Evolutionary conservation across 371 early-diverging fungal genomes (phyloP), one percentile per base, ranked within the genome.

Genomic region (Smittium culicis): DNA sequence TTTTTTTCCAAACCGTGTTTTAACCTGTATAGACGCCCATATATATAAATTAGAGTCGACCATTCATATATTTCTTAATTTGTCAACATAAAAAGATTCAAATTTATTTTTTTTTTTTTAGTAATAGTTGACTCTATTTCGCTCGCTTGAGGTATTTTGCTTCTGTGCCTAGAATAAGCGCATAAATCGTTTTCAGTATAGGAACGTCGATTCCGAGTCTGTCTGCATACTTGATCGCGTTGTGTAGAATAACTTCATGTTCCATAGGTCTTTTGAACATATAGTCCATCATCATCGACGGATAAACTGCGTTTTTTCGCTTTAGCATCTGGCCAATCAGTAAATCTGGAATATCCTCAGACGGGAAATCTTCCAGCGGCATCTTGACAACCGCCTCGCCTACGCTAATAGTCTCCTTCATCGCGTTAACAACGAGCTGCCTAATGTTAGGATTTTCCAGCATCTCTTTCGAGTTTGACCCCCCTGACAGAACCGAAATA

Each of bases 401-500:
- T 0, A 79, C 73, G 0, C 69, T 70, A 60, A 84, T 82, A 2
- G 88, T 78, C 63, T 92, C 92, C 0, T 31, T 34, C 85, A 88
- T 91, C 16, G 84, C 66, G 5, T 69, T 74, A 30, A 71, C 74
- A 0, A 82, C 74, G 61, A 85, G 75, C 14, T 73, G 67, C 60
- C 77, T 70, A 54, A 85, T 80, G 28, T 76, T 73, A 24, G 82
- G 71, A 60, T 85, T 77, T 0, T 62, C 74, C n/a, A 89, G 72
- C 65, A 89, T 75, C 54, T 82, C 76, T n/a, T 79, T 76, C 17
- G 85, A 86, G n/a, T 84, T 81, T 70, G 75, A 69, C 69, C 86
- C 80, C 5, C 88, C 85, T 0, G 86, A 78, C 1, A 87, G 71
- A 1, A 89, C 83, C 34, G 87, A 86, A 0, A 87, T 77, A 0